Base-by-base conservation (phyloP, 768 basidiomycete species). In the Auricularia cornea region DNA sequence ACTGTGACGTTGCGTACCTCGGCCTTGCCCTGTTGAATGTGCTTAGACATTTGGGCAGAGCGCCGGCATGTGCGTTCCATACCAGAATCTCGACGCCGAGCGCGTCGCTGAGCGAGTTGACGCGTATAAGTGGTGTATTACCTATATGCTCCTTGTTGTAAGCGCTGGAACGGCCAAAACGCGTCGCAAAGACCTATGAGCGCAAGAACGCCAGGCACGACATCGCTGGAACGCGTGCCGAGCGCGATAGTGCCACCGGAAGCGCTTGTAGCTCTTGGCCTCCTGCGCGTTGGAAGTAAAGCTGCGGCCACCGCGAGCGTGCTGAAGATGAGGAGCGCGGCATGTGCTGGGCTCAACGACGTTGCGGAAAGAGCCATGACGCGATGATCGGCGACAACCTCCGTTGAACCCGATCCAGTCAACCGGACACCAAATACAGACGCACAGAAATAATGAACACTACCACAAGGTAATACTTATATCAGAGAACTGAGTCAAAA, bases 91-190 rank as follows among this genome's bases (percentile, higher is more conserved):
- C 94, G 5, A 97, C 89, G 23, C 94, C 94, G 2, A 97, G 80
- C 0, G 88, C 88, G 74, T 97, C 82, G 72, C 94, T 98, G 67
- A 98, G 73, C 1, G 93, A 95, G 67, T 90, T 90, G 60, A 98
- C 95, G 66, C 95, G 81, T 54, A 98, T 79, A 63, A 99, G 78
- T 1, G 97, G 96, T 0, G 97, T 98, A 70, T 98, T 97, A 51
- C 96, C 96, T 97, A 62, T 11, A 56, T 0, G 33, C 5, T 3
- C 20, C 5, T 28, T 11, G 32, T n/a, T n/a, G n/a, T n/a, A n/a
- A n/a, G n/a, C n/a, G n/a, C n/a, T n/a, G n/a, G n/a, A n/a, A n/a
- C n/a, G n/a, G n/a, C n/a, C n/a, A n/a, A n/a, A n/a, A 51, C 1
- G 28, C 6, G 38, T 26, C 41, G 41, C 82, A 26, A n/a, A n/a